These are phyloP conservation scores for Mycena pura DNA, from an alignment of 768 basidiomycete species.

Conservation along the genomic window DNA sequence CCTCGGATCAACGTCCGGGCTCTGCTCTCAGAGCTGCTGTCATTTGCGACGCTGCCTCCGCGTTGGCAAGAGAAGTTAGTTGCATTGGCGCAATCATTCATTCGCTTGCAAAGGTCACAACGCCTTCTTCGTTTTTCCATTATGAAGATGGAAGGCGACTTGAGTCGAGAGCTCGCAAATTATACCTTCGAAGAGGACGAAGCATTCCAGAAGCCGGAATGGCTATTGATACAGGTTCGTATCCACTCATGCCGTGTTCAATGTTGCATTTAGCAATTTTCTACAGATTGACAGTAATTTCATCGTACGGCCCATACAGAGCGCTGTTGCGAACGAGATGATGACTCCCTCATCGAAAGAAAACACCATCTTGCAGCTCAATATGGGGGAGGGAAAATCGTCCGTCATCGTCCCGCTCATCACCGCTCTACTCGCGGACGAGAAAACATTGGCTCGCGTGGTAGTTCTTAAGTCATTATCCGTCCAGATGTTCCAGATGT, in stretches of 20 bases:
- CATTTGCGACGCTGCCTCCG: too few species aligned
- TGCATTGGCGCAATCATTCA: too few species aligned
- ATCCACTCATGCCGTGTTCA: slow-evolving; percentile 32
- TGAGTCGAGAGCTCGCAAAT: too few species aligned
- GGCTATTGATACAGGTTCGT: slow-evolving; percentile 5
- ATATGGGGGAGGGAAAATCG: slow-evolving; percentile 68
- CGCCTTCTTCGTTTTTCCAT: too few species aligned
- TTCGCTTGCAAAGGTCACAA: too few species aligned
- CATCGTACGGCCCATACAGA: slow-evolving; percentile 50
- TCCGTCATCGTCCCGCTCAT: slow-evolving; percentile 59
- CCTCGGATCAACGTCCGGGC: too few species aligned
- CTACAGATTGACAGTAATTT: slow-evolving; percentile 51
- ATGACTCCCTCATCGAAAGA: slow-evolving; percentile 41
- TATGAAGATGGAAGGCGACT: too few species aligned
- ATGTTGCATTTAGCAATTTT: slow-evolving; percentile 55
- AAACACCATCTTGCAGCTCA: slow-evolving; percentile 56
- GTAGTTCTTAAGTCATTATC: slow-evolving; percentile 56
- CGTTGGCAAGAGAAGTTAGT: too few species aligned
- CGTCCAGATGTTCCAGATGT: slow-evolving; percentile 55
- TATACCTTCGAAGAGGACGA: too few species aligned
- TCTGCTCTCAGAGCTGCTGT: too few species aligned
- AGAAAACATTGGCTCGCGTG: slow-evolving; percentile 51
- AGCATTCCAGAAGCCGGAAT: neutral
- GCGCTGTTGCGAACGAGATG: slow-evolving; percentile 27
- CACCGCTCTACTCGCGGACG: slow-evolving; percentile 48